These are phyloP conservation scores for Tricholomella constricta DNA, from an alignment of 768 basidiomycete species.

Conservation along the genomic window DNA sequence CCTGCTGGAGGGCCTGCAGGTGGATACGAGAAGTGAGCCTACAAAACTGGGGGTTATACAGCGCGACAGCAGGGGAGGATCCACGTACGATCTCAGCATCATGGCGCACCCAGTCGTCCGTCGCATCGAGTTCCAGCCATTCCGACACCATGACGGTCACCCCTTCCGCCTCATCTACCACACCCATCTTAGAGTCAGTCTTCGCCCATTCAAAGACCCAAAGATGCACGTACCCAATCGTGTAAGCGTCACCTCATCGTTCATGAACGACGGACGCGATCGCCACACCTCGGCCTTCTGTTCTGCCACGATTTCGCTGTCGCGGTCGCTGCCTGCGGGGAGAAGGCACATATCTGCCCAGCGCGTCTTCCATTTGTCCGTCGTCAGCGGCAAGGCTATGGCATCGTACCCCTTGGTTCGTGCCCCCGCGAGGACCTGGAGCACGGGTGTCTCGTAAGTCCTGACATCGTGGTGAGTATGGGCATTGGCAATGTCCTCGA, in stretches of 20 bases:
- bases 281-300: conserved; percentile 86
- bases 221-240: conserved; percentile 66
- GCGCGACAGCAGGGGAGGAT: too few relatives aligned
- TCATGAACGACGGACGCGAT: conserved; percentile 71
- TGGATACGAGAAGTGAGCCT: conserved; percentile 5
- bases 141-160: conserved; percentile 82
- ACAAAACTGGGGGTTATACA: background rate
- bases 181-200: background rate
- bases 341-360: conserved; percentile 91
- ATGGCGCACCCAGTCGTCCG: conserved; percentile 92
- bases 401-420: conserved; percentile 70
- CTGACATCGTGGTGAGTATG: background rate
- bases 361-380: conserved; percentile 78
- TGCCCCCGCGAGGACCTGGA: conserved; percentile 52
- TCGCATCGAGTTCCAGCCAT: conserved; percentile 93
- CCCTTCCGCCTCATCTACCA: conserved; percentile 70
- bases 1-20: conserved; percentile 84
- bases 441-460: conserved; percentile 46
- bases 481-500: conserved; percentile 9
- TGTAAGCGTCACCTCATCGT: conserved; percentile 88
- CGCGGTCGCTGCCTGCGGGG: conserved; percentile 44
- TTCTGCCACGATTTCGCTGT: conserved; percentile 46
- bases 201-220: background rate
- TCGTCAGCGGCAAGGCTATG: conserved; percentile 88
- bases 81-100: conserved; percentile 88